Percentiles rank a stretch among this genome's conserved stretches.
Evolutionary conservation across 163 green algal genomes (phyloP).

Genomic region (Scenedesmus sp.): DNA sequence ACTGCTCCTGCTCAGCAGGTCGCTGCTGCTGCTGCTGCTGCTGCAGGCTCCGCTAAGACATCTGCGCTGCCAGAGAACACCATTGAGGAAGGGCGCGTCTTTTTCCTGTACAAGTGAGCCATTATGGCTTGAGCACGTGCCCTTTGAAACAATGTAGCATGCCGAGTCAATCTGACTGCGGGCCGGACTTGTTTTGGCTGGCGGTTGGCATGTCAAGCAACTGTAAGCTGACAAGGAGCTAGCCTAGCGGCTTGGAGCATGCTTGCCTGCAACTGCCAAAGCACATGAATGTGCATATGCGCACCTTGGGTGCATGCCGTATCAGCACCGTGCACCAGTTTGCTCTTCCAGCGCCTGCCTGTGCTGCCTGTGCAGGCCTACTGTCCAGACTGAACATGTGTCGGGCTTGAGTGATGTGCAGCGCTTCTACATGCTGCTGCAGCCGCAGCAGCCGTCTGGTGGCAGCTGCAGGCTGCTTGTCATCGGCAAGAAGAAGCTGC

Average conservation of each 20-base stretch:
- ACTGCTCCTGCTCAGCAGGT: background rate
- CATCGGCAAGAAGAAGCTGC: conserved; percentile 46
- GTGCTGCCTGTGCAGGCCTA: background rate
- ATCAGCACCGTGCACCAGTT: background rate
- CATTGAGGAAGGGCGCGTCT: conserved; percentile 31
- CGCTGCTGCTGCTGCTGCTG: background rate
- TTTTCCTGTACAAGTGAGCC: conserved; percentile 50
- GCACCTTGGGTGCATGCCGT: too few species aligned
- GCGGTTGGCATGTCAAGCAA: too few species aligned
- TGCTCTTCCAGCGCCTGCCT: too few species aligned
- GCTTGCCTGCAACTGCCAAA: too few species aligned
- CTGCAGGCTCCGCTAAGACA: background rate
- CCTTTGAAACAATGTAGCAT: too few species aligned
- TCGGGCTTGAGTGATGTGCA: conserved; percentile 39
- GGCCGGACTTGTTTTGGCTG: too few species aligned
- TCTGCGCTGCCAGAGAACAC: conserved; percentile 24
- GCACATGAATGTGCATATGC: too few species aligned
- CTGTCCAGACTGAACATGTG: background rate
- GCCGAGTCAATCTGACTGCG: too few species aligned
- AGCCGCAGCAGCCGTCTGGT: conserved; percentile 23
- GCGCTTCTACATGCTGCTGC: conserved; percentile 49
- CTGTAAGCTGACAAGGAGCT: too few species aligned
- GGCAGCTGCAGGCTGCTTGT: conserved; percentile 38
- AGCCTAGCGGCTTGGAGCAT: too few species aligned
- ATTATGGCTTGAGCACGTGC: too few species aligned